A percentile compares a stretch with the other conserved stretches of the same genome.
Evolutionary conservation across 495 filamentous ascomycete species (phyloP).

Genomic region (Annulohypoxylon bovei): DNA sequence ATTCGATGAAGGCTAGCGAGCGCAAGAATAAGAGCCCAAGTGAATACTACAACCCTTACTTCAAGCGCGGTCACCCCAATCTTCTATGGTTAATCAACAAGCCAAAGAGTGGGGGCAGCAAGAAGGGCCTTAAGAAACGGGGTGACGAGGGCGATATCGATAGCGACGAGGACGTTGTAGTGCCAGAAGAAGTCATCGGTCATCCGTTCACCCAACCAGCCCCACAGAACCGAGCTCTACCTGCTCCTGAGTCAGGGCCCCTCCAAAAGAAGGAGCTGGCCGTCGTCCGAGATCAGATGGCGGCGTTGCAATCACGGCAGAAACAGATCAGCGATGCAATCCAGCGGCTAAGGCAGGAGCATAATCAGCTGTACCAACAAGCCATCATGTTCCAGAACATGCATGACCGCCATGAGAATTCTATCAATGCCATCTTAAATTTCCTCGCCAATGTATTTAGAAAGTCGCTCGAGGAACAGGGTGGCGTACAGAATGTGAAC

Average conservation of each 20-base stretch:
- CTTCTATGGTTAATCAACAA: conserved; percentile 98
- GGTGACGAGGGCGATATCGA: conserved; percentile 76
- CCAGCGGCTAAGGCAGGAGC: conserved; percentile 78
- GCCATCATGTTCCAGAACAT: conserved; percentile 88
- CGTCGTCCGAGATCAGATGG: conserved; percentile 79
- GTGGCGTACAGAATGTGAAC: conserved; percentile 72
- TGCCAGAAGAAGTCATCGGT: conserved; percentile 48
- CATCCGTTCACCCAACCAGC: conserved; percentile 33
- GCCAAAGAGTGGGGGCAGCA: conserved; percentile 74
- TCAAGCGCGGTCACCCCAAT: conserved; percentile 91
- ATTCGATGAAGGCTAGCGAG: conserved; percentile 96
- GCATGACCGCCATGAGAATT: conserved; percentile 95
- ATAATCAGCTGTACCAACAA: conserved; percentile 89
- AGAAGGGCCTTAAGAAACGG: conserved; percentile 67
- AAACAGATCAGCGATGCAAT: conserved; percentile 83
- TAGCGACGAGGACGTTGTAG: conserved; percentile 71
- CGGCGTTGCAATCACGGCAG: conserved; percentile 84
- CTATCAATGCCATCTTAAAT: conserved; percentile 96
- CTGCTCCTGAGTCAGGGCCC: conserved; percentile 53
- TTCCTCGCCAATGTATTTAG: conserved; percentile 98
- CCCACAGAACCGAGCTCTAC: conserved; percentile 39
- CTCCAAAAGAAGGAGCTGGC: conserved; percentile 82
- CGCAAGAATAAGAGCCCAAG: conserved; percentile 96
- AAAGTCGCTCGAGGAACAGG: conserved; percentile 67
- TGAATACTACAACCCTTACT: conserved; percentile 97